Evolutionary conservation across 1,139 yeast genomes (phyloP).

Genomic region (Taphrina wiesneri): DNA sequence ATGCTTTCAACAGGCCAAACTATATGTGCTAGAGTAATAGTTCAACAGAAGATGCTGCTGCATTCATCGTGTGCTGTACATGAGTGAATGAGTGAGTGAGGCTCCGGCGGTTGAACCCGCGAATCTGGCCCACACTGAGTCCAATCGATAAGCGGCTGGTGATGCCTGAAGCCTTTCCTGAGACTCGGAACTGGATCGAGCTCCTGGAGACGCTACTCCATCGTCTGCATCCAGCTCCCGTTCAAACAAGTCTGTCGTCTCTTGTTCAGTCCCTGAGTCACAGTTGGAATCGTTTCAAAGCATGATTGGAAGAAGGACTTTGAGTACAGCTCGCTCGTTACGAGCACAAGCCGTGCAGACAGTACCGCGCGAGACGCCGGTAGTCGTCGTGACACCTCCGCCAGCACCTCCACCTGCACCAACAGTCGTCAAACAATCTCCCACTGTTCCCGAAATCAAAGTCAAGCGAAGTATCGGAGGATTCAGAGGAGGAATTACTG

Average conservation of each 20-base stretch:
- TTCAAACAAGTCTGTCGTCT: no score
- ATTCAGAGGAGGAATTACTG: slow-evolving; percentile 33
- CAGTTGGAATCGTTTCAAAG: background rate
- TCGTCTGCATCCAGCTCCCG: no score
- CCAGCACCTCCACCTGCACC: slow-evolving; percentile 23
- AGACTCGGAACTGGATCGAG: no score
- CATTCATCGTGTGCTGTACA: no score
- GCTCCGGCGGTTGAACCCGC: slow-evolving; percentile 3
- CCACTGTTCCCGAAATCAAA: slow-evolving; percentile 20
- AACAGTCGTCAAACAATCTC: slow-evolving; percentile 15
- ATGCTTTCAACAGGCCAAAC: no score
- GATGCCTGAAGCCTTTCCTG: background rate
- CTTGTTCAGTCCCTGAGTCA: no score
- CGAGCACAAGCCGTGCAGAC: slow-evolving; percentile 14
- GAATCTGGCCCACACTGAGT: background rate
- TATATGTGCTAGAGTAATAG: no score
- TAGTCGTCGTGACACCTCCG: slow-evolving; percentile 5
- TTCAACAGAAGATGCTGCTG: no score
- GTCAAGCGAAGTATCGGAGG: slow-evolving; percentile 32
- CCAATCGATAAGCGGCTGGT: background rate
- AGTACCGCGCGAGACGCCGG: slow-evolving; percentile 11
- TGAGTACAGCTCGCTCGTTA: slow-evolving; percentile 5
- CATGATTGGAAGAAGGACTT: slow-evolving; percentile 6
- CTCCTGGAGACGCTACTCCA: no score
- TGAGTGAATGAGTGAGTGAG: background rate